Conservation (phyloP, 164 flowering plant genomes). For the Brasenia schreberi region DNA sequence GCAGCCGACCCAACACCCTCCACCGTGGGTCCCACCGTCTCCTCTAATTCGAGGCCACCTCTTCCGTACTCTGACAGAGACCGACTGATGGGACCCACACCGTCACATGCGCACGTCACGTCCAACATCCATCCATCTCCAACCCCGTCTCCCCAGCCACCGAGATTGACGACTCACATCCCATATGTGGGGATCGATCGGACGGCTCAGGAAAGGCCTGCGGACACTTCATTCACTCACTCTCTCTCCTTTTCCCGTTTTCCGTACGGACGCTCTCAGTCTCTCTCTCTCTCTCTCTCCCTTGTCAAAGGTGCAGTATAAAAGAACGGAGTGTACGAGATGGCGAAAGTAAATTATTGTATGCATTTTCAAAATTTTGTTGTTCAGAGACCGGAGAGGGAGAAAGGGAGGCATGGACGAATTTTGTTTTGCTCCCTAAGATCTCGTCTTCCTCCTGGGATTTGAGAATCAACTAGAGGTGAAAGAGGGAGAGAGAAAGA, state of each 20-base stretch:
- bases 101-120: constrained; percentile 49
- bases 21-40: background rate
- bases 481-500: background rate
- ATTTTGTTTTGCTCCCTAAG: constrained; percentile 12
- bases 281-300: background rate
- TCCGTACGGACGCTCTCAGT: constrained; percentile 4
- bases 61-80: constrained; percentile 50
- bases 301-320: constrained; percentile 8
- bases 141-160: constrained; percentile 13
- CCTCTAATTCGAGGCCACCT: background rate
- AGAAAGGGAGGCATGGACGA: constrained; percentile 6
- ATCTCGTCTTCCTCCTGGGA: constrained; percentile 1
- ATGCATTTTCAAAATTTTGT: background rate
- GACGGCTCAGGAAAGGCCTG: background rate
- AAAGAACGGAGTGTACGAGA: constrained; percentile 5
- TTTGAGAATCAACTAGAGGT: background rate
- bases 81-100: constrained; percentile 27
- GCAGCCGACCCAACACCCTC: background rate
- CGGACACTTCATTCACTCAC: background rate
- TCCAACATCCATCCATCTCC: constrained; percentile 12
- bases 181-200: constrained; percentile 5
- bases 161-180: constrained; percentile 29
- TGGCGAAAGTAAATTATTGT: background rate
- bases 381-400: constrained; percentile 1
- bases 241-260: background rate